Evolutionary conservation across 2,329 filamentous ascomycete species (phyloP).

Genomic region (Fusarium udum): DNA sequence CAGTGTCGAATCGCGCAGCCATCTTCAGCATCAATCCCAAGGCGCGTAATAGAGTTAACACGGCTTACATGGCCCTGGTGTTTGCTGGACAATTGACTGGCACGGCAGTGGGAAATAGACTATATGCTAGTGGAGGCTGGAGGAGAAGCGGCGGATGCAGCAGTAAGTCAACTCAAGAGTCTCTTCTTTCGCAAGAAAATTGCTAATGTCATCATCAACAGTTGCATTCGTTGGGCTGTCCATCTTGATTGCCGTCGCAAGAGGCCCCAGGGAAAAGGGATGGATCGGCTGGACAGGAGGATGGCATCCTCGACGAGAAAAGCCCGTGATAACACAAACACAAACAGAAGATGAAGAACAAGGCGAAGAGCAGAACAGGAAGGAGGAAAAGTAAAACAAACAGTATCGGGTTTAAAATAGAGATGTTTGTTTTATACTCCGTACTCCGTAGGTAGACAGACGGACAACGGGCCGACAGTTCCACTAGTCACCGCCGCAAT

Average conservation of each 20-base stretch:
- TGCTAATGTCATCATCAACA: not conserved
- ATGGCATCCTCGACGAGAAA: conserved; percentile 36
- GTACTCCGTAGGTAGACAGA: not conserved
- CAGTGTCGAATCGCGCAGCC: conserved; percentile 76
- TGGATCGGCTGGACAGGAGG: conserved; percentile 49
- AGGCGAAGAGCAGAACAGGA: not conserved
- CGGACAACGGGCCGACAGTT: not conserved
- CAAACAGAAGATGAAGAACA: conserved; percentile 14
- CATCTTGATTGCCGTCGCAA: conserved; percentile 43
- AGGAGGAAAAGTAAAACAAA: not conserved
- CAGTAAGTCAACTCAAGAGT: conserved; percentile 35
- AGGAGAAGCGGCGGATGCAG: conserved; percentile 54
- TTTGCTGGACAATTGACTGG: conserved; percentile 82
- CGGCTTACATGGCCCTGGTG: conserved; percentile 80
- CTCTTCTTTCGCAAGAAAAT: too few relatives aligned
- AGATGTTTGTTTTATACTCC: not conserved
- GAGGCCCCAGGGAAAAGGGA: conserved; percentile 45
- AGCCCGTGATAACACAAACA: not conserved
- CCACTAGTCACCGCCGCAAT: not conserved
- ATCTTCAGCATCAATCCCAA: conserved; percentile 78
- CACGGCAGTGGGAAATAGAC: conserved; percentile 65
- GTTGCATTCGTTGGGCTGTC: conserved; percentile 42
- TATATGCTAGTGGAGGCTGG: conserved; percentile 64
- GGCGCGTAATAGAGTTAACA: conserved; percentile 80
- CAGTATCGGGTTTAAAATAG: not conserved